Percentiles rank a stretch among this genome's conserved stretches.
Conservation (phyloP, 306 rosid species). For the Begonia loranthoides region DNA sequence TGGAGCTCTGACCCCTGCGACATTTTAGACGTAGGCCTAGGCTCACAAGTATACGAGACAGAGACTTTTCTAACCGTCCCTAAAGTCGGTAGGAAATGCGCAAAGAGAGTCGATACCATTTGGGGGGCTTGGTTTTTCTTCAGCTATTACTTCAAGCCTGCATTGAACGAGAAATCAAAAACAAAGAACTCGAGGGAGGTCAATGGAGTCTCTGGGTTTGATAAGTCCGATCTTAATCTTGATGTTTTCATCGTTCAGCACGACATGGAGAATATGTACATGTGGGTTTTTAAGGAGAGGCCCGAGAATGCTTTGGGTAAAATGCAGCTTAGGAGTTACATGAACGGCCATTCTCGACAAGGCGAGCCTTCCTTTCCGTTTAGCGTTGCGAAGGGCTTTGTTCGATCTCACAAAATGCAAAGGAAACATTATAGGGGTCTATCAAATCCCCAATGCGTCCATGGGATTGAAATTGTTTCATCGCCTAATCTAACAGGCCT, state of each 20-base stretch:
- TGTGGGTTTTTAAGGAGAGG: constrained; percentile 98
- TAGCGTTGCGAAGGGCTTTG: constrained; percentile 78
- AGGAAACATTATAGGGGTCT: constrained; percentile 87
- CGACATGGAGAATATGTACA: constrained; percentile 97
- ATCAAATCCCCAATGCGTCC: constrained; percentile 92
- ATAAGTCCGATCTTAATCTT: constrained; percentile 76
- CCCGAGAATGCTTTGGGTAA: constrained; percentile 90
- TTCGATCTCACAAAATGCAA: constrained; percentile 88
- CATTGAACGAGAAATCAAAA: constrained; percentile 59
- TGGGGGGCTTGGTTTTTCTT: constrained; percentile 99
- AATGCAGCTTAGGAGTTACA: constrained; percentile 96
- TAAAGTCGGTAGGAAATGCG: constrained; percentile 66
- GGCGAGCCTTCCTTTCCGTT: constrained; percentile 91
- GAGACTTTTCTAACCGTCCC: constrained; percentile 52
- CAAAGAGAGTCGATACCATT: constrained; percentile 69
- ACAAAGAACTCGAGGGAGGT: constrained; percentile 58
- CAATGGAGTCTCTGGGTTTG: constrained; percentile 64
- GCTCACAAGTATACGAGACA: constrained; percentile 62
- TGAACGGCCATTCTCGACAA: constrained; percentile 98
- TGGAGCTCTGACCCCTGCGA: constrained; percentile 77
- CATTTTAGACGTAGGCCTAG: constrained; percentile 73
- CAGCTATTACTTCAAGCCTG: constrained; percentile 79
- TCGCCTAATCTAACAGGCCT: constrained; percentile 53
- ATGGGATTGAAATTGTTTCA: constrained; percentile 61
- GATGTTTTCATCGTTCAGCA: constrained; percentile 92